Percentiles rank a stretch among this genome's conserved stretches.
These are phyloP conservation scores for Myxozyma geophila DNA, from an alignment of 805 yeast species.

Conservation along the genomic window DNA sequence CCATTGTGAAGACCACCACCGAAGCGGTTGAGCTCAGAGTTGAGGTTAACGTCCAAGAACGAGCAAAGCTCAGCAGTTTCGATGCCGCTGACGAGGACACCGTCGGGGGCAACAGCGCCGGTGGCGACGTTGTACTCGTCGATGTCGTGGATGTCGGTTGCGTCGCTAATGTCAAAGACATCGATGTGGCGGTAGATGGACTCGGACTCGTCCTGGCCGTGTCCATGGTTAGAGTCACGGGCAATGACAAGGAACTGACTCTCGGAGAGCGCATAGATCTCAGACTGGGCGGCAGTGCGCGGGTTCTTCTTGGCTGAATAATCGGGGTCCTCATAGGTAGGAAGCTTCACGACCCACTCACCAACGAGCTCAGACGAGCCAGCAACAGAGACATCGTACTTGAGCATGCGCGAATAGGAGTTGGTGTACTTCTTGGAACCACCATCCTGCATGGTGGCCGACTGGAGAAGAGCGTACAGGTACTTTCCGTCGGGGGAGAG, in stretches of 20 bases:
- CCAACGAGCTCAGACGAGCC: constrained; percentile 19
- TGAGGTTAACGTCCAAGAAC: constrained; percentile 32
- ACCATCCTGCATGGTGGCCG: constrained; percentile 34
- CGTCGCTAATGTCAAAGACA: constrained; percentile 23
- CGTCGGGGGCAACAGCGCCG: constrained; percentile 31
- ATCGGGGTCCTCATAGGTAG: constrained; percentile 21
- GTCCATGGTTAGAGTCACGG: constrained; percentile 32
- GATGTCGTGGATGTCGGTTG: constrained; percentile 26
- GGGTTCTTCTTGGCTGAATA: constrained; percentile 24
- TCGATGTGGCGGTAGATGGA: constrained; percentile 31
- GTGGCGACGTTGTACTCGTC: constrained; percentile 25
- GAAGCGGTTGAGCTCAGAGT: constrained; percentile 27
- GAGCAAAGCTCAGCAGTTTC: constrained; percentile 27
- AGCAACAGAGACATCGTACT: constrained; percentile 22
- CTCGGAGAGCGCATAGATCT: constrained; percentile 31
- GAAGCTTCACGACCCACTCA: constrained; percentile 33
- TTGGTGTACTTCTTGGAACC: constrained; percentile 26
- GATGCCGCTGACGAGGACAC: constrained; percentile 26
- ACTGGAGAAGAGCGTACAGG: constrained; percentile 27
- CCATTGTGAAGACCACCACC: constrained; percentile 35
- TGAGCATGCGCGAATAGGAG: constrained; percentile 26
- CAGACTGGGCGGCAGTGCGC: constrained; percentile 31
- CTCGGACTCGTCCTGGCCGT: constrained; percentile 25
- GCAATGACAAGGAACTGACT: constrained; percentile 25
- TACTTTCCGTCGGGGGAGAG: constrained; percentile 32